Percentiles rank a stretch among this genome's conserved stretches.
phyloP scores from a whole-genome alignment of 208 protist genomes.

The Tritrichomonas musculus region DNA sequence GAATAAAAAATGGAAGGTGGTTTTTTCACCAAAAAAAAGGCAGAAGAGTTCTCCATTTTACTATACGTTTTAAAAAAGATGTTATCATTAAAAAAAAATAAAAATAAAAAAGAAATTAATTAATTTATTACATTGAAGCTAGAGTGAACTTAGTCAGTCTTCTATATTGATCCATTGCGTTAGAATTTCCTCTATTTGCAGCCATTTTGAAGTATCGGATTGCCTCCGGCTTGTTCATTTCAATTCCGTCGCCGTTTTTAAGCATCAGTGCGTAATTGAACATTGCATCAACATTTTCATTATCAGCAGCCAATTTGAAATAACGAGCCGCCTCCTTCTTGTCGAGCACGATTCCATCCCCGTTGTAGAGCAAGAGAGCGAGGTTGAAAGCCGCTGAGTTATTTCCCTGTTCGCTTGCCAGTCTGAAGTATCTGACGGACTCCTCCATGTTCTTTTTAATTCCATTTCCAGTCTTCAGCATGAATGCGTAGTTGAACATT shows the following conservation, averaged over 20 bases:
- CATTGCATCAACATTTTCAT: not conserved
- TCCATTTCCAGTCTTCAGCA: not conserved
- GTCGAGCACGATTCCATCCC: not conserved
- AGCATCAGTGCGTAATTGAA: not conserved
- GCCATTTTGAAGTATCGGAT: no score
- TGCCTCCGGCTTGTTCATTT: no score
- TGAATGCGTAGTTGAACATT: not conserved
- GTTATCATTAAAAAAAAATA: no score
- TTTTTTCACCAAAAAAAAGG: no score
- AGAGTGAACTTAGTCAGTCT: no score
- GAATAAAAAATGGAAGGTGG: no score
- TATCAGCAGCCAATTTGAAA: not conserved
- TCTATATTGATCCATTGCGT: no score
- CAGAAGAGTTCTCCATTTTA: no score
- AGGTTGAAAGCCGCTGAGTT: not conserved
- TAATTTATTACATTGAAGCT: no score
- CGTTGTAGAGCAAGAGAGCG: not conserved
- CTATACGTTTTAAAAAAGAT: no score
- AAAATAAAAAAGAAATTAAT: no score
- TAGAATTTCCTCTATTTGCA: no score
- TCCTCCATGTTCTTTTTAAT: not conserved
- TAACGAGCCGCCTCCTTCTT: not conserved
- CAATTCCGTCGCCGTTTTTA: not conserved
- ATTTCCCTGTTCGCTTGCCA: not conserved
- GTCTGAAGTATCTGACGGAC: not conserved